phyloP scores from a whole-genome alignment of 2,329 filamentous ascomycete genomes.

The Paecilomyces formosus region DNA sequence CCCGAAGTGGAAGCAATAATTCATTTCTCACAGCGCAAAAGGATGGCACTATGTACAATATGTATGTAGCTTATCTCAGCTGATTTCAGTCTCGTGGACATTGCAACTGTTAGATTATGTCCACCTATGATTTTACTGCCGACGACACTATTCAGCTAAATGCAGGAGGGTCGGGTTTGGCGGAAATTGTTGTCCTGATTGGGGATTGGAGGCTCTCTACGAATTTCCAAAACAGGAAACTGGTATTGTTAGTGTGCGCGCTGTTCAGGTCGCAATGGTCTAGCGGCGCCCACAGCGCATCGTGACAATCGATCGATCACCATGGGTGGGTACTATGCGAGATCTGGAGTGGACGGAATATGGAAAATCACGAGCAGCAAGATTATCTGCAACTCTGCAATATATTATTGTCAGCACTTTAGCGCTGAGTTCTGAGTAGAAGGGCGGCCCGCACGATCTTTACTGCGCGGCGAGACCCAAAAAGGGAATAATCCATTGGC shows the following conservation, averaged over 20 bases:
- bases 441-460: background rate
- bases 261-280: background rate
- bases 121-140: background rate
- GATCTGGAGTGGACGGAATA: background rate
- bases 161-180: background rate
- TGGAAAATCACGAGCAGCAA: background rate
- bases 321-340: background rate
- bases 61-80: background rate
- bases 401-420: background rate
- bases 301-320: background rate
- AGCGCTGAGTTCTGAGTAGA: background rate
- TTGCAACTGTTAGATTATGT: background rate
- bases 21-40: background rate
- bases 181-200: background rate
- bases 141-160: background rate
- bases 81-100: background rate
- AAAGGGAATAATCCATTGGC: background rate
- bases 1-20: background rate
- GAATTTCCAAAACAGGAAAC: background rate
- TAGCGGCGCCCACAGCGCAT: background rate
- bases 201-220: background rate
- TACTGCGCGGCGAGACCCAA: background rate
- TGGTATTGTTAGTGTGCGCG: background rate
- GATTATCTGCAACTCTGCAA: background rate
- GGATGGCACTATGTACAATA: background rate